Evolutionary conservation across 352 stramenopile genomes (phyloP).

Genomic region (Globisporangium barbulae): DNA sequence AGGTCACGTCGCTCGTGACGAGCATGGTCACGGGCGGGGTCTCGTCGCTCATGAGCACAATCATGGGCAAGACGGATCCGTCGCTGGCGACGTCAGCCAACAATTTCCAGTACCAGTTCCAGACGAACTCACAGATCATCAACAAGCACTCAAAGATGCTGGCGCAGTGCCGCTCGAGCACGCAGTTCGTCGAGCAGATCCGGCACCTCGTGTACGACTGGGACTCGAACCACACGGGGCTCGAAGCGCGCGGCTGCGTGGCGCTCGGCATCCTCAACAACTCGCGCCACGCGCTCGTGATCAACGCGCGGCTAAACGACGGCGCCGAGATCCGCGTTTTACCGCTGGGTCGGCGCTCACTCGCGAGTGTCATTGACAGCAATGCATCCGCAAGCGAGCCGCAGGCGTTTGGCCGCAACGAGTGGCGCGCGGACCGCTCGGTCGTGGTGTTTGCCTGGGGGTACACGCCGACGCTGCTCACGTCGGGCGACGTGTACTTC

Average conservation of each 20-base stretch:
- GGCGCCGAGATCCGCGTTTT: constrained; percentile 70
- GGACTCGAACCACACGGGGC: constrained; percentile 81
- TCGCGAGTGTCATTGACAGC: constrained; percentile 46
- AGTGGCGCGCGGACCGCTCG: constrained; percentile 64
- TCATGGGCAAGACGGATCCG: constrained; percentile 78
- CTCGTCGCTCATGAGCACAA: constrained; percentile 69
- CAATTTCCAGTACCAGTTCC: constrained; percentile 64
- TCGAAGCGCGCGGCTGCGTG: constrained; percentile 75
- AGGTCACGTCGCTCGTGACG: constrained; percentile 83
- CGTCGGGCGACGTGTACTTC: constrained; percentile 82
- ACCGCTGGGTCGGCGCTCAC: constrained; percentile 45
- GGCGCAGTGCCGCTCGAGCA: constrained; percentile 36
- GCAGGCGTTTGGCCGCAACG: constrained; percentile 17
- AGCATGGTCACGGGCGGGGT: constrained; percentile 77
- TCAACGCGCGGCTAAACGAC: constrained; percentile 70
- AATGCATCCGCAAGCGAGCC: not conserved
- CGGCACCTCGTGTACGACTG: constrained; percentile 82
- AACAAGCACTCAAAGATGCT: constrained; percentile 65
- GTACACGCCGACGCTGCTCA: constrained; percentile 82
- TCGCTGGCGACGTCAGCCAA: constrained; percentile 33
- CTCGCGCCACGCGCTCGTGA: constrained; percentile 66
- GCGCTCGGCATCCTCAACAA: constrained; percentile 77
- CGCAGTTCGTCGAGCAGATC: constrained; percentile 59
- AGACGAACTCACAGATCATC: constrained; percentile 74
- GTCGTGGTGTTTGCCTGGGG: constrained; percentile 81